Base-by-base conservation (phyloP, 2,329 filamentous ascomycete genomes). In the Cercospora beticola region DNA sequence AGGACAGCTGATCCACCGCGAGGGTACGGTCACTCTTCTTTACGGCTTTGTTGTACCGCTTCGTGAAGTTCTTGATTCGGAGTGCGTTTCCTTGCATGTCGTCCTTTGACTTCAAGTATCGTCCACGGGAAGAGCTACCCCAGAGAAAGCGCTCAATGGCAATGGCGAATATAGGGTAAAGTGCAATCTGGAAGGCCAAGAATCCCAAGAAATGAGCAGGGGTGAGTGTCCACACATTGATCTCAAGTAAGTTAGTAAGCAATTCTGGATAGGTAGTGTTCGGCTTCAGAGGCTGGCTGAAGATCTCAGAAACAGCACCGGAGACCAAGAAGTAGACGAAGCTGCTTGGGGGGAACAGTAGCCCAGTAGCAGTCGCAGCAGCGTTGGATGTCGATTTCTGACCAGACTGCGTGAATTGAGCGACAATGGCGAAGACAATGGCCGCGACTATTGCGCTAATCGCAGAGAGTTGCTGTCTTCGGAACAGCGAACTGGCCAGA, bases 341-440 rank as follows among this genome's bases (percentile, higher is more conserved):
- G 74, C 92, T 93, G 83, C 93, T 94, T 0, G 93, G 91, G 0
- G 92, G 87, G 76, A 97, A 97, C 0, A 97, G 80, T 5, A 95
- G 78, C 66, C 90, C 90, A 9, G 96, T 84, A 3, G 91, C 82
- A 5, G 86, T 85, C 4, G 94, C 90, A 0, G 88, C 84, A 2
- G 82, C 87, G 0, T 88, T 90, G 18, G 80, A 82, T 7, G 88
- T 87, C 1, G 83, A 84, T 0, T 85, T 87, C 28, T 92, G 82
- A 7, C 71, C 69, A 18, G 62, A 65, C 30, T 71, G 70, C 26
- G 70, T 64, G 58, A 92, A 87, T 78, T 97, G 93, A 0, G 92
- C 90, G 14, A 96, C 82, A 71, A 97, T 90, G 16, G 90, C 93
- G 1, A 97, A 84, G 1, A 94, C 81, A 18, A 95, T 84, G 12